A percentile compares a stretch with the other conserved stretches of the same genome.
These are phyloP conservation scores for Aureobasidium sp. DNA, from an alignment of 2,329 filamentous ascomycete genomes.

Conservation along the genomic window DNA sequence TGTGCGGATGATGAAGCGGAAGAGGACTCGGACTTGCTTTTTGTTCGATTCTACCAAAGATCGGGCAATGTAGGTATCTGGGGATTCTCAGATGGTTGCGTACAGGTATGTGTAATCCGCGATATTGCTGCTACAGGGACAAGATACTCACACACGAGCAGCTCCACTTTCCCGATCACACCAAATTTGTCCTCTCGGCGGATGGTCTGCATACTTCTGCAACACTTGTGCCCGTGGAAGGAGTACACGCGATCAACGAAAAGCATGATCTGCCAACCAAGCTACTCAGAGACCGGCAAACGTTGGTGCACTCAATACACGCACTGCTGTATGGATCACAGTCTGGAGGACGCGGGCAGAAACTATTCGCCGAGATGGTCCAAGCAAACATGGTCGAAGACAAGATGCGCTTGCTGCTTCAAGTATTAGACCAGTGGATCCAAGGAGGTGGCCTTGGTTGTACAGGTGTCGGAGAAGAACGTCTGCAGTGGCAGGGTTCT, in stretches of 20 bases:
- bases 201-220: constrained; percentile 72
- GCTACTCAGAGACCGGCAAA: constrained; percentile 62
- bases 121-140: background rate
- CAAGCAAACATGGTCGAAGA: constrained; percentile 64
- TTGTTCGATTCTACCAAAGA: constrained; percentile 75
- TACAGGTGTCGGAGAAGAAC: constrained; percentile 27
- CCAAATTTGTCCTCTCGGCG: constrained; percentile 71
- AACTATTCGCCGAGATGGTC: constrained; percentile 50
- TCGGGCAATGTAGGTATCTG: constrained; percentile 76
- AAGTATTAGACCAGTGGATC: constrained; percentile 65
- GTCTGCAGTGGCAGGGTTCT: constrained; percentile 39
- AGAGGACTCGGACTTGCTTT: constrained; percentile 22
- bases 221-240: constrained; percentile 66
- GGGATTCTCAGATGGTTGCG: constrained; percentile 72
- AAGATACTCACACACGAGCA: constrained; percentile 29
- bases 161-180: constrained; percentile 86
- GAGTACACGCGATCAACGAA: constrained; percentile 56
- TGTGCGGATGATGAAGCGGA: constrained; percentile 26
- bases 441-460: constrained; percentile 60
- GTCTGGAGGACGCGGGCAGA: constrained; percentile 36
- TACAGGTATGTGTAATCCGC: constrained; percentile 51
- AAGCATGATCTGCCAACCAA: constrained; percentile 58
- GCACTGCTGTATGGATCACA: constrained; percentile 58
- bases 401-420: constrained; percentile 67
- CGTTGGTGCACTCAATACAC: constrained; percentile 65